These are phyloP conservation scores for Kwoniella botswanensis DNA, from an alignment of 768 basidiomycete species.

Conservation along the genomic window DNA sequence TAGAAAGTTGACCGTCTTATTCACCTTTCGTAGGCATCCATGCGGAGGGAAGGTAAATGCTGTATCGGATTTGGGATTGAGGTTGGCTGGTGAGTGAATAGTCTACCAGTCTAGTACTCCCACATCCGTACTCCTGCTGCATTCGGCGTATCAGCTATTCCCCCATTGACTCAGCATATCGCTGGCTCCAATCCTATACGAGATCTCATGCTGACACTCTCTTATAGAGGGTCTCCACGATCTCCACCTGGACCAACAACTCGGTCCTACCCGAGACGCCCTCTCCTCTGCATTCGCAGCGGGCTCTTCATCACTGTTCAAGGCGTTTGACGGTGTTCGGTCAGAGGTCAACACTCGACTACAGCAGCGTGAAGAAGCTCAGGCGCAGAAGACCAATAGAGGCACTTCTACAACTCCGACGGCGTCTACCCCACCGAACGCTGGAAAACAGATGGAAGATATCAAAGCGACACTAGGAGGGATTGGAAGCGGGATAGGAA, in stretches of 20 bases:
- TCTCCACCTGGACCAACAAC: slow-evolving; percentile 85
- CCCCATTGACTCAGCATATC: not conserved
- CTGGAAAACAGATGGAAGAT: slow-evolving; percentile 37
- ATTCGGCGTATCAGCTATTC: no score
- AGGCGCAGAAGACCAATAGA: not conserved
- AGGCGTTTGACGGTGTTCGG: slow-evolving; percentile 85
- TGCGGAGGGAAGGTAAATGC: slow-evolving; percentile 88
- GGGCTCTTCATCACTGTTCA: slow-evolving; percentile 71
- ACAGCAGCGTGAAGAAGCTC: slow-evolving; percentile 38
- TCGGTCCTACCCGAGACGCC: slow-evolving; percentile 91
- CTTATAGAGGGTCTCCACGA: slow-evolving; percentile 83
- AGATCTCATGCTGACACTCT: no score
- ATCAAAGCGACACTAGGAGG: slow-evolving; percentile 52
- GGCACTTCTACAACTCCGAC: slow-evolving; percentile 9
- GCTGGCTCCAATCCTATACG: no score
- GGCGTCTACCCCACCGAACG: not conserved
- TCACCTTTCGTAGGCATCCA: slow-evolving; percentile 70
- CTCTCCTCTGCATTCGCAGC: slow-evolving; percentile 84
- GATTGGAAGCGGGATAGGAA: slow-evolving; percentile 53
- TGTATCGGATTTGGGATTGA: slow-evolving; percentile 87
- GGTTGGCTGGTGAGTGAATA: slow-evolving; percentile 65
- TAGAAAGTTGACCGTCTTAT: no score
- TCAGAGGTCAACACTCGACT: slow-evolving; percentile 60
- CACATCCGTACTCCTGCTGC: not conserved
- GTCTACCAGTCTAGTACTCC: not conserved